These are phyloP conservation scores for Geranium brycei DNA, from an alignment of 345 rosid species.

Conservation along the genomic window DNA sequence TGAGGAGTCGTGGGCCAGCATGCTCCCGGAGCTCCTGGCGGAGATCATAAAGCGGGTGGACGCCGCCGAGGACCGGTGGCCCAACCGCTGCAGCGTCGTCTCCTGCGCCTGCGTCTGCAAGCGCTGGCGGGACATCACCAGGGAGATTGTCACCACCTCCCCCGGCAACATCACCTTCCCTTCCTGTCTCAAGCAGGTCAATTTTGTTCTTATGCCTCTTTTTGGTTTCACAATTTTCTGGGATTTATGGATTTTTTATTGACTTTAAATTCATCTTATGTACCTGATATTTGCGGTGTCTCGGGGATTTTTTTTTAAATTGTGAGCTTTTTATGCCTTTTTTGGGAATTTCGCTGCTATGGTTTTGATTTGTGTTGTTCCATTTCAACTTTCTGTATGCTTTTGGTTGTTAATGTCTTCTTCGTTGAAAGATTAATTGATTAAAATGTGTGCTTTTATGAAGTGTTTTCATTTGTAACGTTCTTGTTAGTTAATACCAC, in stretches of 20 bases:
- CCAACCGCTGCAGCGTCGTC: conserved; percentile 54
- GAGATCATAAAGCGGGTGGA: conserved; percentile 80
- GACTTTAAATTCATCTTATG: too few relatives aligned
- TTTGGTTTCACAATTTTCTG: too few relatives aligned
- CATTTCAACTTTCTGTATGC: not conserved
- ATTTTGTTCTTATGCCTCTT: not conserved
- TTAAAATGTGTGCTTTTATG: not conserved
- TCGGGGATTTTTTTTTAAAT: too few relatives aligned
- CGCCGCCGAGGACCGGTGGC: conserved; percentile 63
- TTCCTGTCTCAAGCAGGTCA: conserved; percentile 76
- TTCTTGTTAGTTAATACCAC: not conserved
- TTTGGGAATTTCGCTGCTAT: not conserved
- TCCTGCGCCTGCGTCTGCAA: conserved; percentile 74
- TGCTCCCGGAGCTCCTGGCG: conserved; percentile 69
- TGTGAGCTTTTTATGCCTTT: not conserved
- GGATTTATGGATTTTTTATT: not conserved
- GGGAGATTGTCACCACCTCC: conserved; percentile 42
- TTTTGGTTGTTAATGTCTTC: not conserved
- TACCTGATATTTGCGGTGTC: not conserved
- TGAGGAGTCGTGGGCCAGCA: conserved; percentile 48
- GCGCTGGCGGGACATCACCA: conserved; percentile 69
- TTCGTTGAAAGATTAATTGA: not conserved
- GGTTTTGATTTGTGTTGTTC: not conserved
- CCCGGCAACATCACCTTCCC: conserved; percentile 72
- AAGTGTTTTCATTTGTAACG: not conserved